These are phyloP conservation scores for Lomentospora prolificans DNA, from an alignment of 2,329 filamentous ascomycete genomes.

Conservation along the genomic window DNA sequence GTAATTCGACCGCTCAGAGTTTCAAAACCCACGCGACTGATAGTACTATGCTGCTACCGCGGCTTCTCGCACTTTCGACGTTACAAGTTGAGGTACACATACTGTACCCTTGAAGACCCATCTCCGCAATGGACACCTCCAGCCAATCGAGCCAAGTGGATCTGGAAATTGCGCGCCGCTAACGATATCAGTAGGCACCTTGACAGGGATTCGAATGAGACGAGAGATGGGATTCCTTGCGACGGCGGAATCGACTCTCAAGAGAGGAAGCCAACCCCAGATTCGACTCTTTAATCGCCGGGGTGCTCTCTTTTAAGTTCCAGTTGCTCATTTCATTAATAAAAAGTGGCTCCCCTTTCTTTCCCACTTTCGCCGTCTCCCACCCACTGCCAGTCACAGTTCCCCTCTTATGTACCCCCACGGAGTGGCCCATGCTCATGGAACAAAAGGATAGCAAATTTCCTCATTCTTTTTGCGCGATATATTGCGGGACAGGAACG, in stretches of 20 bases:
- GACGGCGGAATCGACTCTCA: not conserved
- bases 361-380: no score
- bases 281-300: not conserved
- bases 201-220: not conserved
- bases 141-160: not conserved
- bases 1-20: not conserved
- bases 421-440: no score
- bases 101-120: no score
- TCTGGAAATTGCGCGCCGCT: conserved; percentile 1
- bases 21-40: not conserved
- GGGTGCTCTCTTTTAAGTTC: not conserved
- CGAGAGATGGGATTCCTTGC: not conserved
- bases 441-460: no score
- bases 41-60: not conserved
- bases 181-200: not conserved
- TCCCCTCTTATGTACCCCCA: no score
- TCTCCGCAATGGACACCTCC: not conserved
- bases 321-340: not conserved
- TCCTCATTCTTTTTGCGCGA: no score
- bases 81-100: no score
- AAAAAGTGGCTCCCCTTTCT: no score
- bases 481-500: no score
- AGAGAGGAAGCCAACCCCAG: not conserved
- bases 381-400: no score
- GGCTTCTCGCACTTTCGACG: no score